Evolutionary conservation across 345 rosid species (phyloP), one percentile per base, ranked within the genome.

Genomic region (Gossypium raimondii): DNA sequence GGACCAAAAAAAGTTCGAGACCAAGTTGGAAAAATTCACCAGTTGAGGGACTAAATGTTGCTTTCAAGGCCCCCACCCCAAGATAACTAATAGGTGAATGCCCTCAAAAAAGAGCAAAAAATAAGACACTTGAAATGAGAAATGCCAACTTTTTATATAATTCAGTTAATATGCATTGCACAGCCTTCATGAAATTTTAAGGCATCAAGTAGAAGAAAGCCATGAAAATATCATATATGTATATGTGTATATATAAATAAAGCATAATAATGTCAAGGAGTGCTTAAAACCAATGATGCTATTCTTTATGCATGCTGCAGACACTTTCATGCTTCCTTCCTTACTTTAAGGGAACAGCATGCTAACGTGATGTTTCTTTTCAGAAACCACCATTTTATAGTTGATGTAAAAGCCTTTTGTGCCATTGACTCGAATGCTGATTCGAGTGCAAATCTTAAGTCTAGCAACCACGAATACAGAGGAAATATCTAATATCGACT

Each of bases 251-350:
- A 16, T 13, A 57, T 57, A 56, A 38, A n/a, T 51, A 56, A 55
- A 29, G 18, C 22, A 22, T 14, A 43, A 10, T n/a, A 18, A 11
- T 24, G 16, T 47, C 47, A 45, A 34, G 44, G 76, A 73, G 76
- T 73, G 76, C 76, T 14, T n/a, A 17, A 47, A 73, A 27, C 20
- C 60, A 62, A 73, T 61, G 58, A 73, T 73, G 47, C 58, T n/a
- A 7, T 17, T 29, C 76, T 29, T 61, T 48, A 11, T 48, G 76
- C 76, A 61, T 73, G 76, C 41, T 24, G 13, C n/a, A 59, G 43
- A 7, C 29, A 43, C 67, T 61, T 43, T 59, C 57, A 73, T 60
- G 20, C 61, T 47, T 25, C 65, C 27, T 61, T 6, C 44, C 44
- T 61, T 60, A 27, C 43, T 61, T 62, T 62, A 7, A 62, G 34